These are phyloP conservation scores for Globisporangium canariense DNA, from an alignment of 352 stramenopile genomes.

Conservation along the genomic window DNA sequence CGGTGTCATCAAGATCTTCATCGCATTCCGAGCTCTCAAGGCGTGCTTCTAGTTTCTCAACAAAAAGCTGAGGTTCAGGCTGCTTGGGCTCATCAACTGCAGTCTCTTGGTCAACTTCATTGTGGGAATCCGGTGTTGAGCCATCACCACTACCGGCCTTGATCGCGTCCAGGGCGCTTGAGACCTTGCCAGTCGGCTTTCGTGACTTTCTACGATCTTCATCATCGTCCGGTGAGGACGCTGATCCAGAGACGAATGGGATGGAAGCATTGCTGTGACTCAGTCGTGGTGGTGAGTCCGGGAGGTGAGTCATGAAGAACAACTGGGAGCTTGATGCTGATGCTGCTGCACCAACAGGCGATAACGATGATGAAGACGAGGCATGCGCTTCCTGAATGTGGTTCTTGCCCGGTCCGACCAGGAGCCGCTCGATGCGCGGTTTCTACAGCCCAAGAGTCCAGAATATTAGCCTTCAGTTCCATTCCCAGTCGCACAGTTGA, in stretches of 20 bases:
- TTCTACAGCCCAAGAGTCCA: conserved; percentile 23
- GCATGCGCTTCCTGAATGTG: conserved; percentile 11
- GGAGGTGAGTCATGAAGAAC: conserved; percentile 49
- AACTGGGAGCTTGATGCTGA: background rate
- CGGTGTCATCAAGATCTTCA: background rate
- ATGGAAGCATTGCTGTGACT: background rate
- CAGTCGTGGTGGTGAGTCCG: conserved; percentile 43
- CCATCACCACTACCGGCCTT: background rate
- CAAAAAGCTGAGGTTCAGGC: background rate
- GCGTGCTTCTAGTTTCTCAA: background rate
- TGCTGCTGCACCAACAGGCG: too few relatives aligned
- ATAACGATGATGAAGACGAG: background rate
- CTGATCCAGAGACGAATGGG: background rate
- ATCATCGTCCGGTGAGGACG: conserved; percentile 4
- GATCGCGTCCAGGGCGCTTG: background rate
- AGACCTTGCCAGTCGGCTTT: background rate
- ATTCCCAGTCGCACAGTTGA: background rate
- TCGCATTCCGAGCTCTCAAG: background rate
- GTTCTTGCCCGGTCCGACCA: conserved; percentile 27
- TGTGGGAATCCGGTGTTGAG: background rate
- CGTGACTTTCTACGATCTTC: background rate
- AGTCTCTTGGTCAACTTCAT: background rate
- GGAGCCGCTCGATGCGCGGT: conserved; percentile 34
- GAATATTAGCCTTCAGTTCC: background rate
- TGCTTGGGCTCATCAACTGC: background rate